These are phyloP conservation scores for Pythium dissimile DNA, from an alignment of 352 stramenopile genomes.

Conservation along the genomic window DNA sequence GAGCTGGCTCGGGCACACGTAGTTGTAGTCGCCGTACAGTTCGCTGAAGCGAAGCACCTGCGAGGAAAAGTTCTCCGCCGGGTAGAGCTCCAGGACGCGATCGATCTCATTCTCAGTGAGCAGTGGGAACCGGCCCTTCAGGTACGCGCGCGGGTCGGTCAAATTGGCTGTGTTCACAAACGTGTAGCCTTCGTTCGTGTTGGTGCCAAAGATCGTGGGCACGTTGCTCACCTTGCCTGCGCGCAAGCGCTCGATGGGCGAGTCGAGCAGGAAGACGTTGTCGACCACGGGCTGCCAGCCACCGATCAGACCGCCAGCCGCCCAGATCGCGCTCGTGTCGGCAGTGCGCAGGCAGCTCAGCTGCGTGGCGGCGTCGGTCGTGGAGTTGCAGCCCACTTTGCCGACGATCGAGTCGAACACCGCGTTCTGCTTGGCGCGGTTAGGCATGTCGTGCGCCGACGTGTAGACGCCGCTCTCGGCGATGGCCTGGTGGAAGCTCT, in stretches of 20 bases:
- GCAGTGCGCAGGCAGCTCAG: background rate
- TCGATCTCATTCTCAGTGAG: background rate
- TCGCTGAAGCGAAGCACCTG: background rate
- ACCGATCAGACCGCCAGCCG: background rate
- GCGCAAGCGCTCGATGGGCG: background rate
- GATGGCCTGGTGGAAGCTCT: slow-evolving; percentile 8
- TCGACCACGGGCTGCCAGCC: slow-evolving; percentile 5
- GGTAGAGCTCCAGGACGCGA: slow-evolving; percentile 3
- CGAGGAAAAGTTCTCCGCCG: background rate
- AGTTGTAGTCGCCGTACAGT: slow-evolving; percentile 8
- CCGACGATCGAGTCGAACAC: background rate
- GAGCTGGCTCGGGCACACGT: slow-evolving; percentile 8
- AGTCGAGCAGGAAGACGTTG: background rate
- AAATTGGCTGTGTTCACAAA: background rate
- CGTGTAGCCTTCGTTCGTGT: slow-evolving; percentile 8
- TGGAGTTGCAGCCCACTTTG: background rate
- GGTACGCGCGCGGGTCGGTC: background rate
- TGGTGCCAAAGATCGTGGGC: slow-evolving; percentile 6
- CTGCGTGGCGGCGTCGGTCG: background rate
- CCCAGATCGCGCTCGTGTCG: background rate
- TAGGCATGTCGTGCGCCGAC: background rate
- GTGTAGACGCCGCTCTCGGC: background rate
- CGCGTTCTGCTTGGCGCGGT: background rate
- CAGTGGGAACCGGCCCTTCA: background rate
- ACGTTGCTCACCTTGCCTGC: background rate